These are phyloP conservation scores for Tulasnella sp. DNA, from an alignment of 768 basidiomycete genomes.

Conservation along the genomic window DNA sequence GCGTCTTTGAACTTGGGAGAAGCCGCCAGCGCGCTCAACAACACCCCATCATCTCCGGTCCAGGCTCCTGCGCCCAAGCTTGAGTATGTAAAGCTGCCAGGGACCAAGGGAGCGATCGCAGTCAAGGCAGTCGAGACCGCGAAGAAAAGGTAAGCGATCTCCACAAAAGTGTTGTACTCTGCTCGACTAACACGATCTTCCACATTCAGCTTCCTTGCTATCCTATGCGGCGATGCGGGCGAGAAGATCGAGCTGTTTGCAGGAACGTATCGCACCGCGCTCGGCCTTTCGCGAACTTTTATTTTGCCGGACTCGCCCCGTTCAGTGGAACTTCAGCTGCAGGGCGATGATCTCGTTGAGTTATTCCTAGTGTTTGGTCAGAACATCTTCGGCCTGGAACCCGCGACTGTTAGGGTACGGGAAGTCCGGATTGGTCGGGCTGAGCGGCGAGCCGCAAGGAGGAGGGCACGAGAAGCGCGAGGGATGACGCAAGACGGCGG, in stretches of 20 bases:
- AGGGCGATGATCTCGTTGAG: conserved; percentile 87
- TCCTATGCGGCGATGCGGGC: conserved; percentile 83
- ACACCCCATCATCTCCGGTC: background rate
- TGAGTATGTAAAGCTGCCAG: conserved; percentile 86
- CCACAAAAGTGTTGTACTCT: conserved; percentile 1
- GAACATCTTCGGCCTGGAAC: conserved; percentile 86
- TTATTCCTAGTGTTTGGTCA: conserved; percentile 85
- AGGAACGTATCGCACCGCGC: conserved; percentile 79
- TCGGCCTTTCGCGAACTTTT: conserved; percentile 84
- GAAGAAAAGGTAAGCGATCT: conserved; percentile 62
- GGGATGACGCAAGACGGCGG: background rate
- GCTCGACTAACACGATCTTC: background rate
- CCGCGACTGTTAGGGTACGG: conserved; percentile 86
- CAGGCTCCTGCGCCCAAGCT: conserved; percentile 70
- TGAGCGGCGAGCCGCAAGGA: conserved; percentile 72
- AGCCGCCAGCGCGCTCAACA: background rate
- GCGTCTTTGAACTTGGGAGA: background rate
- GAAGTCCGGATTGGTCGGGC: conserved; percentile 86
- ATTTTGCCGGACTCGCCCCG: conserved; percentile 85
- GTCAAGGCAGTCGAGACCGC: conserved; percentile 83
- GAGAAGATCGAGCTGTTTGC: conserved; percentile 93
- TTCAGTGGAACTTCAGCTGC: conserved; percentile 76
- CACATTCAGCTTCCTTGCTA: conserved; percentile 67
- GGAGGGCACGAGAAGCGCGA: conserved; percentile 55
- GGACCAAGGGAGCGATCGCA: conserved; percentile 74